Evolutionary conservation across 768 basidiomycete species (phyloP).

Genomic region (Hygrocybe coccinea): DNA sequence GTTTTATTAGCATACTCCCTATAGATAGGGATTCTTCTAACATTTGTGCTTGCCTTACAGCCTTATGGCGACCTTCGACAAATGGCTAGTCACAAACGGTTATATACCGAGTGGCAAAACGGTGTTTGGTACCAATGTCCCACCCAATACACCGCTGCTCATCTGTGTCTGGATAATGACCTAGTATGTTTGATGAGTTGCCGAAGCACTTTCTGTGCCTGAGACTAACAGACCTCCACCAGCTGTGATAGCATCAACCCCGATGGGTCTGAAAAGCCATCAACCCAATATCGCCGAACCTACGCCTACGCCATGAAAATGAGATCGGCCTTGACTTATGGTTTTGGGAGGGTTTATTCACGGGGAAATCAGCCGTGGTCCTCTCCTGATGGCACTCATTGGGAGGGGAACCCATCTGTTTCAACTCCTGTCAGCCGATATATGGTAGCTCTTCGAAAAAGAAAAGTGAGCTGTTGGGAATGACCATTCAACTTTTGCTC

Average conservation of each 20-base stretch:
- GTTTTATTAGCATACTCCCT: neutral
- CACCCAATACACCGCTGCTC: neutral
- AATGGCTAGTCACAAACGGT: neutral
- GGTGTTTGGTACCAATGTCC: neutral
- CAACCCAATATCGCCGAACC: conserved; percentile 6
- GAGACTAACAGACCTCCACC: neutral
- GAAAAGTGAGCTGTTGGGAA: conserved; percentile 19
- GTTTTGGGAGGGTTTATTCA: conserved; percentile 15
- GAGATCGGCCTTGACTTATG: conserved; percentile 20
- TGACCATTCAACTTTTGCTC: neutral
- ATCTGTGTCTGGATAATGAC: neutral
- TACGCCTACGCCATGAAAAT: conserved; percentile 22
- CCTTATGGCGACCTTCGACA: neutral
- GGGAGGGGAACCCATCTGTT: conserved; percentile 32
- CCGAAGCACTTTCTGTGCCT: neutral
- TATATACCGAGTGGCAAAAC: neutral
- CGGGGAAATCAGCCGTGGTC: neutral
- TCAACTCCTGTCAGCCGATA: conserved; percentile 22
- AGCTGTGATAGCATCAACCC: conserved; percentile 28
- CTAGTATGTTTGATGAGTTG: neutral
- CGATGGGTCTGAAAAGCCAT: conserved; percentile 16
- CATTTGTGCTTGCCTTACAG: neutral
- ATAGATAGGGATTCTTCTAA: neutral
- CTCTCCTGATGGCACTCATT: conserved; percentile 9
- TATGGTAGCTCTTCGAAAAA: conserved; percentile 23